Evolutionary conservation across 139 green algal species (phyloP).

Genomic region (Mychonastes homosphaera): DNA sequence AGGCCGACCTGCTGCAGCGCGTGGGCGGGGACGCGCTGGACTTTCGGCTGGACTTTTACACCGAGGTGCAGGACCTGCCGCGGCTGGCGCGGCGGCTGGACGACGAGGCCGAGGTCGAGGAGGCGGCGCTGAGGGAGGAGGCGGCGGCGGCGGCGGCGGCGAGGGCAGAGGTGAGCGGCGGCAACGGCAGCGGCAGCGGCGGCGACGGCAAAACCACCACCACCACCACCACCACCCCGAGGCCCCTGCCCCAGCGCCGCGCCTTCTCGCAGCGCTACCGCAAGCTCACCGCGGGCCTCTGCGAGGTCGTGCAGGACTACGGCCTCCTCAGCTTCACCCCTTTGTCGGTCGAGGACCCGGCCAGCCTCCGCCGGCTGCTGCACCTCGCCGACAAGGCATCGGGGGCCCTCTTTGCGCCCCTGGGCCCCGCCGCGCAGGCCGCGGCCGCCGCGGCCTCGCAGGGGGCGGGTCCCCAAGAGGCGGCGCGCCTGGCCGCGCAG

Average conservation of each 20-base stretch:
- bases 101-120: slow-evolving; percentile 28
- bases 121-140: background rate
- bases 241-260: too few species aligned
- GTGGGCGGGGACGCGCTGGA: too few species aligned
- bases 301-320: slow-evolving; percentile 83
- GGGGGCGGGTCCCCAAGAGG: too few species aligned
- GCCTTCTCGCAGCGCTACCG: slow-evolving; percentile 19
- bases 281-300: slow-evolving; percentile 60
- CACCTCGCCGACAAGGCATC: slow-evolving; percentile 63
- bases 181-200: background rate
- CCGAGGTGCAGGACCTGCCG: slow-evolving; percentile 75
- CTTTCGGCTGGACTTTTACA: slow-evolving; percentile 86
- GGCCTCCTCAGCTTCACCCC: slow-evolving; percentile 75
- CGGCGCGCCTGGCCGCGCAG: too few species aligned
- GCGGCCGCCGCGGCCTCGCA: too few species aligned
- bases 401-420: slow-evolving; percentile 53
- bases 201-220: background rate
- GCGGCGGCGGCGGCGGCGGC: background rate
- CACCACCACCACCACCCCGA: background rate
- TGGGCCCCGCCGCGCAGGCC: too few species aligned
- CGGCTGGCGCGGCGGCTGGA: slow-evolving; percentile 48
- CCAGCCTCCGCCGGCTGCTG: slow-evolving; percentile 43
- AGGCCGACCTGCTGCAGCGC: slow-evolving; percentile 77
- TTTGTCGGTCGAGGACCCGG: slow-evolving; percentile 69
- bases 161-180: background rate